A percentile compares a stretch with the other conserved stretches of the same genome.
Evolutionary conservation across 805 yeast species (phyloP).

Genomic region (Kluyveromyces wickerhamii): DNA sequence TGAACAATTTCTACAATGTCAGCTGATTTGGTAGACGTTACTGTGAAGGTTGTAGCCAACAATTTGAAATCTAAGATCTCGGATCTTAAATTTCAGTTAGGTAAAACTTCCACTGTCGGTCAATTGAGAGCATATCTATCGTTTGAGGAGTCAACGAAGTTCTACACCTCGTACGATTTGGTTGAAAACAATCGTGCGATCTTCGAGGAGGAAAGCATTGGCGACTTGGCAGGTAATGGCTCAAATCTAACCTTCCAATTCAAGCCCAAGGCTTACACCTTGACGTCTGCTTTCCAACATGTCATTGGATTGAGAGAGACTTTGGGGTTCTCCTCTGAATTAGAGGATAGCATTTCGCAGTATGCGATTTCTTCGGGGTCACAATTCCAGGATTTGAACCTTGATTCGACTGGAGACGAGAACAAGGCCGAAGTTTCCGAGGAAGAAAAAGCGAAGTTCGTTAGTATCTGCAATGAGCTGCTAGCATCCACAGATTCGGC

Average conservation of each 20-base stretch:
- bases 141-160: conserved; percentile 17
- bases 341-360: conserved; percentile 26
- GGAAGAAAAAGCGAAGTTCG: conserved; percentile 24
- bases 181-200: conserved; percentile 14
- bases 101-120: not conserved
- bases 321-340: conserved; percentile 28
- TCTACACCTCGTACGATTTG: conserved; percentile 23
- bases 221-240: conserved; percentile 12
- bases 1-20: conserved; percentile 44
- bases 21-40: conserved; percentile 86
- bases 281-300: conserved; percentile 27
- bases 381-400: conserved; percentile 22
- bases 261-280: conserved; percentile 22
- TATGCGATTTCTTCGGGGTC: conserved; percentile 28
- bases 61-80: not conserved
- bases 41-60: conserved; percentile 25
- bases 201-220: conserved; percentile 14
- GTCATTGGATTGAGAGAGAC: conserved; percentile 26
- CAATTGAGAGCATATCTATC: conserved; percentile 3
- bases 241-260: conserved; percentile 14
- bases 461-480: conserved; percentile 17
- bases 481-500: conserved; percentile 10
- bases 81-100: conserved; percentile 3
- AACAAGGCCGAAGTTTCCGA: conserved; percentile 21
- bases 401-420: conserved; percentile 12